phyloP scores from a whole-genome alignment of 1,284 basidiomycete genomes.

The Pholiota adiposa region DNA sequence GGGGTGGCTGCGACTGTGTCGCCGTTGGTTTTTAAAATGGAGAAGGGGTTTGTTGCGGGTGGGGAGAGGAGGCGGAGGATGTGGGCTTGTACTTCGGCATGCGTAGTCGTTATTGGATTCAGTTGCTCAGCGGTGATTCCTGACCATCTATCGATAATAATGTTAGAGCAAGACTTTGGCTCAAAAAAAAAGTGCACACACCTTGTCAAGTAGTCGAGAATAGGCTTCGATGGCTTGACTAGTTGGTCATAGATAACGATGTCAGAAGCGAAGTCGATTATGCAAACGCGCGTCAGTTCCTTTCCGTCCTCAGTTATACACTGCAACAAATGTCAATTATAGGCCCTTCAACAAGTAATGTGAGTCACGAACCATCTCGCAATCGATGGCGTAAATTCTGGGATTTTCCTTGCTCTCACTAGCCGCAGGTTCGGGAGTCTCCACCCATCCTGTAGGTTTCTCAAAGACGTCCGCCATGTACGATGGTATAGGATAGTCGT shows the following conservation, averaged over 20 bases:
- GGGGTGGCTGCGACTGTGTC: constrained; percentile 60
- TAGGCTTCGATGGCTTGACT: constrained; percentile 82
- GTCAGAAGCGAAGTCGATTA: constrained; percentile 77
- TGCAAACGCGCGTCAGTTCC: constrained; percentile 82
- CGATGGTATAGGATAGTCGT: constrained; percentile 85
- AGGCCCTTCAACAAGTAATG: neutral
- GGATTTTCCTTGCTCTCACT: constrained; percentile 33
- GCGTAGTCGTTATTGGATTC: constrained; percentile 69
- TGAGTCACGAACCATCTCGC: constrained; percentile 80
- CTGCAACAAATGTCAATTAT: constrained; percentile 40
- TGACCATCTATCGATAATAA: constrained; percentile 67
- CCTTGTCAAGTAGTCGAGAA: constrained; percentile 88
- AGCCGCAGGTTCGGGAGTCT: constrained; percentile 65
- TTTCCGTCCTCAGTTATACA: constrained; percentile 87
- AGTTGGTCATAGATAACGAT: constrained; percentile 83
- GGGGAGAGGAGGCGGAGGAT: constrained; percentile 63
- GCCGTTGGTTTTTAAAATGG: constrained; percentile 20
- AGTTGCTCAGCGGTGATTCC: constrained; percentile 85
- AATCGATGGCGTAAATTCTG: constrained; percentile 79
- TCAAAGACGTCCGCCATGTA: constrained; percentile 75
- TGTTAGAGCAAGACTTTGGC: constrained; percentile 1
- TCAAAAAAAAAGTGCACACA: constrained; percentile 36
- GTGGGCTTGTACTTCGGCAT: constrained; percentile 75
- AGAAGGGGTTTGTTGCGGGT: constrained; percentile 49
- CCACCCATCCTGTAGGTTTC: constrained; percentile 68